phyloP scores from a whole-genome alignment of 306 rosid genomes.

The Vigna mungo region DNA sequence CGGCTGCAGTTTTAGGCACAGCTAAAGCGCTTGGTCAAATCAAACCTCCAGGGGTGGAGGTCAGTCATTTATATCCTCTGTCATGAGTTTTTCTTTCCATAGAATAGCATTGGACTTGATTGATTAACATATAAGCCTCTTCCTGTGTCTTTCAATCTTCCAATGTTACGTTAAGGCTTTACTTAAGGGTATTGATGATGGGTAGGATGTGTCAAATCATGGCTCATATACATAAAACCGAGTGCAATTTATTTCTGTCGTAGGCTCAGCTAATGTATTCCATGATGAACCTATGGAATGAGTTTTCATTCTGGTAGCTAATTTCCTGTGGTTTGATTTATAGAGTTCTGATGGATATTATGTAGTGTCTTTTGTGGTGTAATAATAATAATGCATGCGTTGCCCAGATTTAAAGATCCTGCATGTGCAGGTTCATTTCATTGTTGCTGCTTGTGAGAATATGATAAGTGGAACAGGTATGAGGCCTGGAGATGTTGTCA shows the following conservation, averaged over 20 bases:
- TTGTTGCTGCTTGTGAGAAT: constrained; percentile 99
- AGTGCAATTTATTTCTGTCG: constrained; percentile 17
- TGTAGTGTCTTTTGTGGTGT: constrained; percentile 8
- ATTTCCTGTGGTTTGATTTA: neutral
- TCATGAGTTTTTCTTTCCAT: neutral
- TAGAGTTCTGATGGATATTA: constrained; percentile 16
- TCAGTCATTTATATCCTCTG: constrained; percentile 46
- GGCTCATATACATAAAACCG: neutral
- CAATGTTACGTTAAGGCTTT: constrained; percentile 26
- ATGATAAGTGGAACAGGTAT: constrained; percentile 99
- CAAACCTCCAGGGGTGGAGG: constrained; percentile 98
- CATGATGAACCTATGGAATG: constrained; percentile 23
- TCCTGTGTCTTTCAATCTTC: constrained; percentile 10
- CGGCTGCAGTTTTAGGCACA: constrained; percentile 97
- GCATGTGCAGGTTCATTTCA: constrained; percentile 86
- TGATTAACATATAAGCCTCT: neutral
- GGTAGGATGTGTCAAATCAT: constrained; percentile 8
- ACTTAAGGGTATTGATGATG: neutral
- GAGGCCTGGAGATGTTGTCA: constrained; percentile 97
- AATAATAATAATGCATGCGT: constrained; percentile 7
- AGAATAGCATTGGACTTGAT: neutral
- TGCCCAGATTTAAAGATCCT: constrained; percentile 8
- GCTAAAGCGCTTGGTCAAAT: constrained; percentile 98
- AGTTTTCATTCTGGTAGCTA: constrained; percentile 30
- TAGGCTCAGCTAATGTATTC: constrained; percentile 15